phyloP scores from a whole-genome alignment of 495 filamentous ascomycete species.

The Aspergillus egyptiacus region DNA sequence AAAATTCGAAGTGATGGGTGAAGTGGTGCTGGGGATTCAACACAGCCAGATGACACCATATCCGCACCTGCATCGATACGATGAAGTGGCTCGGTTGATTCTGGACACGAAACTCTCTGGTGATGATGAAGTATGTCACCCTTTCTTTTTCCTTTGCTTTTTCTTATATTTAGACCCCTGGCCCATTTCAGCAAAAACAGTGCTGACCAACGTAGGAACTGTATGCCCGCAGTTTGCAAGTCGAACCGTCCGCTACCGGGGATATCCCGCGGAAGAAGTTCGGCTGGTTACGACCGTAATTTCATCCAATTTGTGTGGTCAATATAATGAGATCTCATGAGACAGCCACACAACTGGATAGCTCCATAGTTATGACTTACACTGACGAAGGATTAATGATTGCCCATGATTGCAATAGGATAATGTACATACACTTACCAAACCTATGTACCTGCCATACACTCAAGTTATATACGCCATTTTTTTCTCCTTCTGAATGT shows the following conservation, averaged over 20 bases:
- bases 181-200: background rate
- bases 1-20: constrained; percentile 95
- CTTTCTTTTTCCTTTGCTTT: too few relatives aligned
- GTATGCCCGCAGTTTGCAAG: constrained; percentile 40
- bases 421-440: constrained; percentile 23
- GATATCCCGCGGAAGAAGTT: constrained; percentile 39
- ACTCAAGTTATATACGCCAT: too few relatives aligned
- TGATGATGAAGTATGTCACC: constrained; percentile 43
- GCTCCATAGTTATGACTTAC: constrained; percentile 4
- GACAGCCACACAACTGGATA: background rate
- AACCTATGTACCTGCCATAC: constrained; percentile 10
- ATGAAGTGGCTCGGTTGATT: constrained; percentile 62
- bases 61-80: constrained; percentile 57
- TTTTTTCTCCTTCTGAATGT: too few relatives aligned
- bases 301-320: background rate
- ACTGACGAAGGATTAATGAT: constrained; percentile 15
- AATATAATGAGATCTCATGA: constrained; percentile 10
- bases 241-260: constrained; percentile 40
- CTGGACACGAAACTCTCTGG: constrained; percentile 56
- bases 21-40: constrained; percentile 84
- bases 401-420: constrained; percentile 19
- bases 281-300: constrained; percentile 39
- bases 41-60: constrained; percentile 84
- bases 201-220: constrained; percentile 33
- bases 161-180: too few relatives aligned